Base-by-base conservation (phyloP, 2,329 filamentous ascomycete species). In the Clarireedia paspali region DNA sequence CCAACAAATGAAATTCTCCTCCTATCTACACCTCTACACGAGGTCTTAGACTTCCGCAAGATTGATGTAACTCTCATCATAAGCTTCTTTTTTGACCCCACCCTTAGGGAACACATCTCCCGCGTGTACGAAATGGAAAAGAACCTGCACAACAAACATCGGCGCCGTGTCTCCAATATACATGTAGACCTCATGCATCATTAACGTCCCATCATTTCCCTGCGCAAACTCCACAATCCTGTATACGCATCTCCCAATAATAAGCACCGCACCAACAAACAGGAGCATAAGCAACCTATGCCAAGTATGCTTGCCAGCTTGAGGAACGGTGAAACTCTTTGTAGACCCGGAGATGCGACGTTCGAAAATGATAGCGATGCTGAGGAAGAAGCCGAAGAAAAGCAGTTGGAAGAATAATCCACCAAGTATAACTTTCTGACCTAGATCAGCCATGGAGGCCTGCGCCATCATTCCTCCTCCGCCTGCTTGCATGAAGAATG, bases 341-440 rank as follows among this genome's bases (percentile, higher is more conserved):
- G 30, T 34, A 34, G 30, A 34, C 12, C 12, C 12, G 30, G 30
- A 34, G 30, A 48, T 36, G 14, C 47, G 47, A 30, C 47, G 47
- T 30, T 60, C 40, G 51, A 62, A 62, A 38, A 55, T 27, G 5
- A 49, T 26, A 0, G 56, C 51, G 9, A 56, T 55, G 15, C 59
- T n/a, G 20, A 79, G 64, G 59, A 80, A 80, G 51, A 78, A 69
- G 20, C 68, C 67, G 58, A 80, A 80, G 57, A 77, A 73, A 4
- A 75, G 24, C 9, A 81, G 70, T 60, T 81, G 78, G 9, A 79
- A 60, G n/a, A 74, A 63, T 3, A 81, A 66, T 7, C 77, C 77
- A 4, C 61, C 72, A 15, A 78, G 65, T 7, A 79, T 72, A 34
- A 79, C 64, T 15, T 48, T 48, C 26, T 48, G n/a, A 9, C 47